A percentile compares a stretch with the other conserved stretches of the same genome.
phyloP scores from a whole-genome alignment of 352 stramenopile genomes.

The Globisporangium nodosum region DNA sequence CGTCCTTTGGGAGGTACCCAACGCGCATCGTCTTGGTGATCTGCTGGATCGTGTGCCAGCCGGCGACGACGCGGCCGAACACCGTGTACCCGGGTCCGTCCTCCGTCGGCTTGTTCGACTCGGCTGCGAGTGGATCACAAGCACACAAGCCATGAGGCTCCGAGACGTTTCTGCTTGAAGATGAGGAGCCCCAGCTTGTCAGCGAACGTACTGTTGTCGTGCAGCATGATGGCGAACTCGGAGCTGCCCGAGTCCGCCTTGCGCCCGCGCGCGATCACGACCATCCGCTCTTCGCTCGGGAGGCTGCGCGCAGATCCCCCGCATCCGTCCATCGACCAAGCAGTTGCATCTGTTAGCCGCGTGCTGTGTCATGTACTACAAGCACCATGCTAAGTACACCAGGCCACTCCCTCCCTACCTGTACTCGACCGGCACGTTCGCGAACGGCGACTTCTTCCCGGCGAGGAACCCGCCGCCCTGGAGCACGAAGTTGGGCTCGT shows the following conservation, averaged over 20 bases:
- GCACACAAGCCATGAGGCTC: not conserved
- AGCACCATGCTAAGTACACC: not conserved
- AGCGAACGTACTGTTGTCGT: constrained; percentile 57
- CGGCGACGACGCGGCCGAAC: constrained; percentile 71
- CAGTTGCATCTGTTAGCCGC: too few relatives aligned
- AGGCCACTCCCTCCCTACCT: constrained; percentile 14
- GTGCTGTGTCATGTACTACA: too few relatives aligned
- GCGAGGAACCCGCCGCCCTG: constrained; percentile 73
- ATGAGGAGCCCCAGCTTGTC: too few relatives aligned
- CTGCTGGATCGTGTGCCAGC: constrained; percentile 72
- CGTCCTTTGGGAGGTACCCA: constrained; percentile 65
- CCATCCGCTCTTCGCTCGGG: constrained; percentile 74
- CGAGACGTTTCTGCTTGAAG: too few relatives aligned
- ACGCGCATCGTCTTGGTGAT: constrained; percentile 68
- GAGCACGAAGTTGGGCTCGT: constrained; percentile 75
- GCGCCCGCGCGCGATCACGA: constrained; percentile 69
- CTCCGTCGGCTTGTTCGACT: constrained; percentile 51
- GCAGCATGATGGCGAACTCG: constrained; percentile 84
- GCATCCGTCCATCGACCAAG: too few relatives aligned
- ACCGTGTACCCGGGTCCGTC: constrained; percentile 70
- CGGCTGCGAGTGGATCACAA: constrained; percentile 12
- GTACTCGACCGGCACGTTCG: constrained; percentile 76
- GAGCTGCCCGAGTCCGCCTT: constrained; percentile 67
- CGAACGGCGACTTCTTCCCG: constrained; percentile 59
- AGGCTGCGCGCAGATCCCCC: constrained; percentile 21